These are phyloP conservation scores for Phialophora tarda DNA, from an alignment of 2,329 filamentous ascomycete genomes.

Conservation along the genomic window DNA sequence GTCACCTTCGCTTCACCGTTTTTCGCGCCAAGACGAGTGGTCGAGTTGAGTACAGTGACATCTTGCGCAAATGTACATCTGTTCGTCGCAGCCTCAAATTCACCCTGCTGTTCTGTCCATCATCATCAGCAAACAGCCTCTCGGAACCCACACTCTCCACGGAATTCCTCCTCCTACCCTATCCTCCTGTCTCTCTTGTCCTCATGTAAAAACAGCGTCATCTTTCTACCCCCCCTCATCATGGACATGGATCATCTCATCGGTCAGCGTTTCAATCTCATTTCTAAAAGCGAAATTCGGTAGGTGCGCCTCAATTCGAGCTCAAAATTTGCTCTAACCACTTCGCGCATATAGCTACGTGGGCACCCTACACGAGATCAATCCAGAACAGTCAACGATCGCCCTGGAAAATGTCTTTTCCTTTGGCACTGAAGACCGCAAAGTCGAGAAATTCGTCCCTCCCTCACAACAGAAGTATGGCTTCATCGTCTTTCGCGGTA, in stretches of 20 bases:
- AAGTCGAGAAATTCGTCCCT: constrained; percentile 78
- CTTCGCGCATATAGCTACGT: constrained; percentile 72
- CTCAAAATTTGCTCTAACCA: constrained; percentile 43
- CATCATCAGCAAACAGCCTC: constrained; percentile 11
- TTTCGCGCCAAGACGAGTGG: background rate
- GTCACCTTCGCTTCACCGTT: background rate
- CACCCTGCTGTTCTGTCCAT: constrained; percentile 35
- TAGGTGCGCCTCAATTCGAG: constrained; percentile 50
- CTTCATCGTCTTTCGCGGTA: constrained; percentile 97
- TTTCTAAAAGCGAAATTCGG: constrained; percentile 97
- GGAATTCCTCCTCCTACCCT: constrained; percentile 24
- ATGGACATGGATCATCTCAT: constrained; percentile 59
- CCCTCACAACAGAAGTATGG: constrained; percentile 91
- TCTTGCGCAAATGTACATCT: constrained; percentile 1
- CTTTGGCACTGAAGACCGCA: constrained; percentile 90
- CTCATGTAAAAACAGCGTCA: constrained; percentile 38
- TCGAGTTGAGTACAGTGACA: background rate
- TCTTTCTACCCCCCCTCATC: constrained; percentile 42
- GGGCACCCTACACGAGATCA: constrained; percentile 95
- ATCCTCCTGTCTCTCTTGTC: constrained; percentile 13
- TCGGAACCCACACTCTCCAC: constrained; percentile 18
- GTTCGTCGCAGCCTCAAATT: constrained; percentile 23
- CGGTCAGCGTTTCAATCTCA: constrained; percentile 86
- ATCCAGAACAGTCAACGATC: constrained; percentile 94
- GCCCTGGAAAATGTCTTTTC: constrained; percentile 96